Conservation (phyloP, 106 monocot genomes). For the Dioscorea zingiberensis region DNA sequence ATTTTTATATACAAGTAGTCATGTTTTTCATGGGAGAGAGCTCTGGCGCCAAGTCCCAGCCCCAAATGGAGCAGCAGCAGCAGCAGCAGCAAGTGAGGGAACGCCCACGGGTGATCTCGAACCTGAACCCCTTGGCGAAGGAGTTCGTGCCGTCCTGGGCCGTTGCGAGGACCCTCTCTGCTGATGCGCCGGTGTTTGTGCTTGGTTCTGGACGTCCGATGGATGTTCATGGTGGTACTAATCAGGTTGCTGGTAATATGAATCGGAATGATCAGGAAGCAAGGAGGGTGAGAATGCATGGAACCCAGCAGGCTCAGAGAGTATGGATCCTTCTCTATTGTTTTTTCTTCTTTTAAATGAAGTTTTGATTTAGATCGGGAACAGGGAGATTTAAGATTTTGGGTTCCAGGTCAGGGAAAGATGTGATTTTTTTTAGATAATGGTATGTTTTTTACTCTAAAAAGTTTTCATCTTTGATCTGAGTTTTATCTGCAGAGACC, state of each 20-base stretch:
- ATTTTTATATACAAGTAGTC: neutral
- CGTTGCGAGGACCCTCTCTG: slow-evolving; percentile 48
- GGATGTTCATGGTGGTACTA: slow-evolving; percentile 5
- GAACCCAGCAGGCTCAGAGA: slow-evolving; percentile 6
- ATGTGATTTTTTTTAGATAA: neutral
- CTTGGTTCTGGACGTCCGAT: slow-evolving; percentile 3
- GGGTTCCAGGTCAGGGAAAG: too few species aligned
- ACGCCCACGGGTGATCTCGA: slow-evolving; percentile 47
- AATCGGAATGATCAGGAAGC: slow-evolving; percentile 27
- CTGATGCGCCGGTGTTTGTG: slow-evolving; percentile 52
- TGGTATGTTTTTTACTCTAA: neutral
- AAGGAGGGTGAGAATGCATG: slow-evolving; percentile 21
- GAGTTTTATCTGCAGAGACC: neutral
- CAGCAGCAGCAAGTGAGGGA: slow-evolving; percentile 33
- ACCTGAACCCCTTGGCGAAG: slow-evolving; percentile 56
- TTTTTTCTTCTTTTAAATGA: neutral
- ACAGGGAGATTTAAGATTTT: neutral
- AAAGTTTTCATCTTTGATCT: neutral
- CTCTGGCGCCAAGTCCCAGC: slow-evolving; percentile 19
- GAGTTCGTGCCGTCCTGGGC: slow-evolving; percentile 82
- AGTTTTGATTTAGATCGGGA: neutral
- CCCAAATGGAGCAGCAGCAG: slow-evolving; percentile 7
- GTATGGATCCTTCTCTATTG: neutral
- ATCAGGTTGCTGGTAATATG: neutral
- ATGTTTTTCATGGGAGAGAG: slow-evolving; percentile 49